Conservation (phyloP, 2,329 filamentous ascomycete species). For the Penicillium occitanis region DNA sequence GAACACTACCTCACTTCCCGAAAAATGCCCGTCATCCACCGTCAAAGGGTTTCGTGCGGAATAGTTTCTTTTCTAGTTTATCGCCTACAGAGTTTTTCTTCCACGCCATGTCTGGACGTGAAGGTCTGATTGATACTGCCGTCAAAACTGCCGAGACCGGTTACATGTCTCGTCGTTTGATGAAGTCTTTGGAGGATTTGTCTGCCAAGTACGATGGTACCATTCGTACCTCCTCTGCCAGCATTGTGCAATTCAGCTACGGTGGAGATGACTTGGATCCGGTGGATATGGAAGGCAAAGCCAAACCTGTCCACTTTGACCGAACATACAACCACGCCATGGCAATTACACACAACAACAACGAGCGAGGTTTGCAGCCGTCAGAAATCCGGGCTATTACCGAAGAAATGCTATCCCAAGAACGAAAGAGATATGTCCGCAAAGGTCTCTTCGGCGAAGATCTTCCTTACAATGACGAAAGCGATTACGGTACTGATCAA, state of each 20-base stretch:
- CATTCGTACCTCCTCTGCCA: constrained; percentile 83
- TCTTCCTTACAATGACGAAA: constrained; percentile 69
- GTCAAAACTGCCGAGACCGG: constrained; percentile 99
- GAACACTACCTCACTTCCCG: constrained; percentile 90
- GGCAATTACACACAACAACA: constrained; percentile 75
- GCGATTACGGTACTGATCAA: constrained; percentile 68
- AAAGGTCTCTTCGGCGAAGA: constrained; percentile 61
- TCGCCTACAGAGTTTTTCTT: constrained; percentile 93
- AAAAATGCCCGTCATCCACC: constrained; percentile 91
- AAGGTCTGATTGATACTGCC: constrained; percentile 96
- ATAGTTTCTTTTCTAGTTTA: constrained; percentile 94
- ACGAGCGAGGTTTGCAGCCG: constrained; percentile 70
- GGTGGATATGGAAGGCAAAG: constrained; percentile 94
- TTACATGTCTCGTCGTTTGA: constrained; percentile 96
- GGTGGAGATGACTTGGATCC: constrained; percentile 95
- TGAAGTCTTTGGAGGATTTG: constrained; percentile 96
- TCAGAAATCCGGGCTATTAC: constrained; percentile 70
- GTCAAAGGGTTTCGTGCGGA: constrained; percentile 93
- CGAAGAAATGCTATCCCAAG: constrained; percentile 63
- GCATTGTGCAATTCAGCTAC: constrained; percentile 95
- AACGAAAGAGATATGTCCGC: constrained; percentile 64
- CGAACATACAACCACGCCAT: constrained; percentile 82
- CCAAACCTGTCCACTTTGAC: constrained; percentile 87
- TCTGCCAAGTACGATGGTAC: constrained; percentile 93
- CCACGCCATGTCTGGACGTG: constrained; percentile 96